A percentile compares a stretch with the other conserved stretches of the same genome.
These are phyloP conservation scores for Pistacia vera DNA, from an alignment of 345 rosid species.

Conservation along the genomic window DNA sequence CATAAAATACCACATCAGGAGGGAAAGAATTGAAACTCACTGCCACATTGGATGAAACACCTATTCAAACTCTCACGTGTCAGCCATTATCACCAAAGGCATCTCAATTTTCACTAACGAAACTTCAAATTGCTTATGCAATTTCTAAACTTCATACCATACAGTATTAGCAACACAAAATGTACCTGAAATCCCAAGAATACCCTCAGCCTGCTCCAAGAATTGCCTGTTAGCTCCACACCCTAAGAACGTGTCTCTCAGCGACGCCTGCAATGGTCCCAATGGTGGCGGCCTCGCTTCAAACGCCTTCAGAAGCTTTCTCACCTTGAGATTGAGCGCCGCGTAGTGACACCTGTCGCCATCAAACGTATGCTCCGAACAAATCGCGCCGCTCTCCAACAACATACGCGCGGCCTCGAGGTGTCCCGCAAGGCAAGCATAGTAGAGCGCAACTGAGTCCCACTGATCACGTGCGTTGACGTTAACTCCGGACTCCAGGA, in stretches of 20 bases:
- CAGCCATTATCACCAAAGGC: not conserved
- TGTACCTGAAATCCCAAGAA: conserved; percentile 45
- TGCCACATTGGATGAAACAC: conserved; percentile 47
- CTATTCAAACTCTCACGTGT: conserved; percentile 34
- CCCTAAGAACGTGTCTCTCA: conserved; percentile 72
- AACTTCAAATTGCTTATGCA: not conserved
- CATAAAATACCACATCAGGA: conserved; percentile 75
- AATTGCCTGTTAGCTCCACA: conserved; percentile 57
- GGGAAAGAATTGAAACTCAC: conserved; percentile 58
- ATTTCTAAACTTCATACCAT: too few species aligned
- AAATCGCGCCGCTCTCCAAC: conserved; percentile 86
- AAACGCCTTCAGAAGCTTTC: conserved; percentile 91
- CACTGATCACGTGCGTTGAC: conserved; percentile 97
- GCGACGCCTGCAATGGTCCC: conserved; percentile 69
- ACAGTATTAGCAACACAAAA: conserved; percentile 3
- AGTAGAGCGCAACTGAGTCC: conserved; percentile 97
- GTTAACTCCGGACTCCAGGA: conserved; percentile 84
- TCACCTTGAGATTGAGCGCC: conserved; percentile 75
- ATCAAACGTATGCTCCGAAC: conserved; percentile 94
- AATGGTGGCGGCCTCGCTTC: conserved; percentile 98
- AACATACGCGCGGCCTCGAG: conserved; percentile 86
- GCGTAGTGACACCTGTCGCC: conserved; percentile 99
- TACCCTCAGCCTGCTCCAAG: conserved; percentile 51
- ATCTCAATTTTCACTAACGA: too few species aligned
- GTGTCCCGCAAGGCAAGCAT: conserved; percentile 93